These are phyloP conservation scores for Salix purpurea DNA, from an alignment of 345 rosid genomes.

Conservation along the genomic window DNA sequence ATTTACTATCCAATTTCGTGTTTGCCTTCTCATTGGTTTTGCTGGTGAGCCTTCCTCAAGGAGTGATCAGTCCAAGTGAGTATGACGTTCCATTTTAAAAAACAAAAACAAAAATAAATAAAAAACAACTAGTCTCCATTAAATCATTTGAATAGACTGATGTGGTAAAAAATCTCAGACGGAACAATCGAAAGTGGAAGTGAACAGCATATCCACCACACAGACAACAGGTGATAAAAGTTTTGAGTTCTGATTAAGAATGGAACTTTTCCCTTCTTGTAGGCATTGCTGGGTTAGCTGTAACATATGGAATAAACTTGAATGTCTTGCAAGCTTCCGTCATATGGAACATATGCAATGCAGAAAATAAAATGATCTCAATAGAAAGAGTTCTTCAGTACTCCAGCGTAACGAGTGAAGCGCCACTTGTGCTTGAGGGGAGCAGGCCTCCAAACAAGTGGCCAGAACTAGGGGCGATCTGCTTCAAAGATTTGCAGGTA, in stretches of 20 bases:
- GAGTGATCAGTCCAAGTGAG: slow-evolving; percentile 91
- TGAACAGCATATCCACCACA: background rate
- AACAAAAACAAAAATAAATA: background rate
- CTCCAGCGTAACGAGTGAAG: slow-evolving; percentile 68
- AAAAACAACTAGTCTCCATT: no score
- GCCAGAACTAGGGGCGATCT: slow-evolving; percentile 76
- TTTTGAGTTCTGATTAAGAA: background rate
- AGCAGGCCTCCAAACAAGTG: slow-evolving; percentile 63
- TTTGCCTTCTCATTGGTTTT: slow-evolving; percentile 82
- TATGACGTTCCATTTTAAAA: background rate
- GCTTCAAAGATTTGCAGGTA: slow-evolving; percentile 76
- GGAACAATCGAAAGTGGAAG: background rate
- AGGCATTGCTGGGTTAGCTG: slow-evolving; percentile 94
- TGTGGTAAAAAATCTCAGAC: background rate
- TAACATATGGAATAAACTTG: slow-evolving; percentile 82
- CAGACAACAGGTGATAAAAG: background rate
- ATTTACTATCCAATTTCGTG: slow-evolving; percentile 78
- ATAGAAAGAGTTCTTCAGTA: slow-evolving; percentile 89
- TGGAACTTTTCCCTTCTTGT: slow-evolving; percentile 14
- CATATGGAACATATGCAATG: slow-evolving; percentile 86
- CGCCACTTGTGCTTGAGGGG: slow-evolving; percentile 60
- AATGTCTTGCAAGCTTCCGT: slow-evolving; percentile 81
- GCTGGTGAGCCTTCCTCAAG: slow-evolving; percentile 88
- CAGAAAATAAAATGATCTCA: slow-evolving; percentile 89
- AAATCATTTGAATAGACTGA: background rate